Evolutionary conservation across 2,329 filamentous ascomycete genomes (phyloP).

Genomic region (Cladosporium cucumerinum): DNA sequence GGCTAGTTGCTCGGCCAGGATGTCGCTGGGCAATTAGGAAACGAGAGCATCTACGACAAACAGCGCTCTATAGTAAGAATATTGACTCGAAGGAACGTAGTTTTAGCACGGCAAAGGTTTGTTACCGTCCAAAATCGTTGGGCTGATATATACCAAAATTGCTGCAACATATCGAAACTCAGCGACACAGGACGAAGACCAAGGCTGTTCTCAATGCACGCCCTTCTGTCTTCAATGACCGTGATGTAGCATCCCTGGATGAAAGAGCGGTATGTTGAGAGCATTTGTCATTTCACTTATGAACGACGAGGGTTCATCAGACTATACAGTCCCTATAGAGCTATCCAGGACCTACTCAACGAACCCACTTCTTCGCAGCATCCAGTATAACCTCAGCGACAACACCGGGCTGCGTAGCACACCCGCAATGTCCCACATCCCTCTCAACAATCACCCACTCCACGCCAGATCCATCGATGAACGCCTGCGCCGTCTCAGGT

Average conservation of each 20-base stretch:
- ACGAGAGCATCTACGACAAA: too few species aligned
- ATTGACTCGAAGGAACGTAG: too few species aligned
- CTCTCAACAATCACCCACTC: constrained; percentile 20
- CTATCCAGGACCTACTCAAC: background rate
- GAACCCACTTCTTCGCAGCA: constrained; percentile 8
- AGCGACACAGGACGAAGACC: too few species aligned
- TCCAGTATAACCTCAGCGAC: constrained; percentile 17
- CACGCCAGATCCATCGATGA: constrained; percentile 16
- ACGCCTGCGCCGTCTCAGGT: constrained; percentile 14
- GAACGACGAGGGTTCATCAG: background rate
- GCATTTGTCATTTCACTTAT: background rate
- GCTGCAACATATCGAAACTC: background rate
- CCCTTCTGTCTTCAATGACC: too few species aligned
- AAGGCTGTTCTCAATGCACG: too few species aligned
- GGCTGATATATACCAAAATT: background rate
- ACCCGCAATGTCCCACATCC: constrained; percentile 19
- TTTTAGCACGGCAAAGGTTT: too few species aligned
- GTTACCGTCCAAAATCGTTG: background rate
- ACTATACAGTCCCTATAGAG: background rate
- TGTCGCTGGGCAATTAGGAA: too few species aligned
- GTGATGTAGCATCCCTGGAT: background rate
- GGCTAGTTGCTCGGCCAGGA: too few species aligned
- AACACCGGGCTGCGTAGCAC: constrained; percentile 14
- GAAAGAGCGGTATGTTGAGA: background rate
- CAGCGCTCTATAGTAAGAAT: too few species aligned